phyloP scores from a whole-genome alignment of 441 rosid genomes.

The Adansonia rubrostipa region DNA sequence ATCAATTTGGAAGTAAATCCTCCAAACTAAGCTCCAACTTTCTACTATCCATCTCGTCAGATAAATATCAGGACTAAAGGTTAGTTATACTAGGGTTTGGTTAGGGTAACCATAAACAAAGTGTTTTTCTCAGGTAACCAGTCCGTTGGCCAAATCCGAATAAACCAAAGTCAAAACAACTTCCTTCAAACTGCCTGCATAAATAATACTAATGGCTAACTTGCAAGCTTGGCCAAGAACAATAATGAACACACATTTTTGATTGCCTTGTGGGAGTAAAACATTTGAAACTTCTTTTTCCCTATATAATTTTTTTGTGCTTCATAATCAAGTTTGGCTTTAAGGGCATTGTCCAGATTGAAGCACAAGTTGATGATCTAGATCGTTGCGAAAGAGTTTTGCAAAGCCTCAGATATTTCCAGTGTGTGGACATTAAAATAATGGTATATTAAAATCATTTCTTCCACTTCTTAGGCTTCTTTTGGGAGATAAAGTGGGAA shows the following conservation, averaged over 20 bases:
- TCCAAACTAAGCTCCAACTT: too few species aligned
- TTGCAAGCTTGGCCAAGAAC: background rate
- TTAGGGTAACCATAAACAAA: background rate
- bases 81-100: background rate
- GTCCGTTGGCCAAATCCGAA: background rate
- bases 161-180: background rate
- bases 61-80: background rate
- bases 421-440: conserved; percentile 37
- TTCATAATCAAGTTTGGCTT: conserved; percentile 20
- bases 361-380: conserved; percentile 38
- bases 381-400: conserved; percentile 28
- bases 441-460: background rate
- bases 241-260: background rate
- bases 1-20: too few species aligned
- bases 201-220: background rate
- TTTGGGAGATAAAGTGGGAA: too few species aligned
- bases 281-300: background rate
- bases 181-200: background rate
- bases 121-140: background rate
- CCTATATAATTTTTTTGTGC: background rate
- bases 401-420: conserved; percentile 31
- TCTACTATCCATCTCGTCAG: background rate
- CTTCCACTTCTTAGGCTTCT: background rate
- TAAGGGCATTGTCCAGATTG: background rate
- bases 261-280: background rate